A percentile compares a stretch with the other conserved stretches of the same genome.
Evolutionary conservation across 176 grass and related monocot genomes (phyloP).

Genomic region (Carex pumila): DNA sequence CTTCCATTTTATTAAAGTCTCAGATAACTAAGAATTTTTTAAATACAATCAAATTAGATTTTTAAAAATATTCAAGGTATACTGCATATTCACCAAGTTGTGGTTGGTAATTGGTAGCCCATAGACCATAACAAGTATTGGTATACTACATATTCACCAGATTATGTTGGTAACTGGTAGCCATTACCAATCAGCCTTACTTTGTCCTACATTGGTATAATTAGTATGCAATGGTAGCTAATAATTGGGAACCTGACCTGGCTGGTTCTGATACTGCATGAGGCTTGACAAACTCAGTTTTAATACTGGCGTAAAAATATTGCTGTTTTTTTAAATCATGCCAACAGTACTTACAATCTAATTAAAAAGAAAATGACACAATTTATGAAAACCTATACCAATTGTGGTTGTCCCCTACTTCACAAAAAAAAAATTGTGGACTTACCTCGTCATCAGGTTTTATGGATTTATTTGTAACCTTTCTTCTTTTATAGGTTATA

Average conservation of each 20-base stretch:
- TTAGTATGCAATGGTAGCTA: neutral
- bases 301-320: neutral
- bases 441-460: conserved; percentile 1
- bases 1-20: conserved; percentile 9
- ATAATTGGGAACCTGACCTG: neutral
- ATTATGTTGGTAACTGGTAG: neutral
- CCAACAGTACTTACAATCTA: neutral
- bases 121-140: neutral
- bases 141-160: neutral
- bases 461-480: neutral
- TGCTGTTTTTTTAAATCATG: neutral
- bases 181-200: neutral
- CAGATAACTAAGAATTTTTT: neutral
- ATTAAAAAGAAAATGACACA: neutral
- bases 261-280: neutral
- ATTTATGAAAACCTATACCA: neutral
- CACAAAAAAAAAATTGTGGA: neutral
- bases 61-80: neutral
- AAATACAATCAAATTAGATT: neutral
- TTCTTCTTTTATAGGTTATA: conserved; percentile 20
- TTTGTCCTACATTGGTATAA: neutral
- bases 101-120: neutral
- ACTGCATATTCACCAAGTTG: neutral
- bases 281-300: neutral
- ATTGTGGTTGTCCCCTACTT: neutral